Base-by-base conservation (phyloP, 306 rosid genomes). In the Ormosia emarginata region DNA sequence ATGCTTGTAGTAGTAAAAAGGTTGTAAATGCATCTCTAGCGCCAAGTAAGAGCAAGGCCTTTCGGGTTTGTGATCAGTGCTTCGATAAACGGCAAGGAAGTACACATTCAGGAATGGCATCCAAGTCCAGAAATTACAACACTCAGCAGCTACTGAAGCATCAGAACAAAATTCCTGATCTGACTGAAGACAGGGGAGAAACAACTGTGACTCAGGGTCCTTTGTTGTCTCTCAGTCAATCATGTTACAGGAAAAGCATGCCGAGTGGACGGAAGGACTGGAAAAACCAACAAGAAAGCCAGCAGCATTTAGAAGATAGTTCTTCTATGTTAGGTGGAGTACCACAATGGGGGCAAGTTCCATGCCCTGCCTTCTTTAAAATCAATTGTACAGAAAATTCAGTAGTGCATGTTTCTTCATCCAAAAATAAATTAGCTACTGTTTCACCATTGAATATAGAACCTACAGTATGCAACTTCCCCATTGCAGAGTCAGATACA, bases 321-420 rank as follows among this genome's bases (percentile, higher is more conserved):
- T 85, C 90, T 64, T 79, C 83, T 37, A 70, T 77, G 62, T 62
- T 75, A 43, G 79, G 88, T 62, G 88, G 89, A 34, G 50, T 79
- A 66, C 84, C 92, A 37, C 93, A 59, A 36, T 94, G 98, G 92
- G 98, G 98, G n/a, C 88, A 90, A 86, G 94, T 94, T 72, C 83
- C 86, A 44, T 90, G 93, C 61, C 93, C 98, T 41, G 83, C 53
- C 50, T 37, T 56, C 29, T 88, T 94, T 56, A 75, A 64, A 67
- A 70, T 53, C 52, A 73, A 86, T 33, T 65, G 65, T 64, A 58
- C 82, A 58, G 92, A 88, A 66, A 88, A 80, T 80, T 73, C 88
- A 74, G 83, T 43, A 74, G 40, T 67, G 74, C 83, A 34, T 49
- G 68, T 47, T 74, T 85, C 90, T 69, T 66, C 62, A 62, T 79